These are phyloP conservation scores for Peronospora destructor DNA, from an alignment of 352 stramenopile genomes.

Conservation along the genomic window DNA sequence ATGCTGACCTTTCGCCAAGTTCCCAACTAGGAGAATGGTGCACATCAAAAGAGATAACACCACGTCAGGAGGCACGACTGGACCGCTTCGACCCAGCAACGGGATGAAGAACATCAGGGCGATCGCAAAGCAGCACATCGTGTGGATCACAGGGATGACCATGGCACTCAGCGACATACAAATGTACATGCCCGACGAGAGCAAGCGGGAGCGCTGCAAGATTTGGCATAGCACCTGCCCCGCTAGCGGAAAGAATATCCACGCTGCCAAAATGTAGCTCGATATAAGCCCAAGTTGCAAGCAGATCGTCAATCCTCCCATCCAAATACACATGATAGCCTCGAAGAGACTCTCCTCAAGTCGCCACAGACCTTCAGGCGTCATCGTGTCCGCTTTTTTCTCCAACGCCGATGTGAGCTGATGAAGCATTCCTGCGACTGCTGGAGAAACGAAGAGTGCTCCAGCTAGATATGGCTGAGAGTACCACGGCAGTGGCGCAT, in stretches of 20 bases:
- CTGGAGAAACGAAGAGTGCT: conserved; percentile 35
- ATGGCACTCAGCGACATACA: conserved; percentile 40
- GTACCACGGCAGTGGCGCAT: conserved; percentile 65
- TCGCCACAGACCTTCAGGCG: conserved; percentile 36
- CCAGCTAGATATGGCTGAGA: conserved; percentile 45
- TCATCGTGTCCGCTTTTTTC: conserved; percentile 15
- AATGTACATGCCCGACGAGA: conserved; percentile 42
- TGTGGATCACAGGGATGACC: conserved; percentile 57
- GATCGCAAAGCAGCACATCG: conserved; percentile 45
- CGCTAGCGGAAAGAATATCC: conserved; percentile 53
- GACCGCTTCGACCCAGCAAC: conserved; percentile 57
- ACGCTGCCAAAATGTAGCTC: conserved; percentile 53
- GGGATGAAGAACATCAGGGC: conserved; percentile 72
- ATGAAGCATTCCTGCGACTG: conserved; percentile 52
- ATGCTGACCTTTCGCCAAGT: too few species aligned
- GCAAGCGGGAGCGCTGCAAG: conserved; percentile 33
- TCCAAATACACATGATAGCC: conserved; percentile 42
- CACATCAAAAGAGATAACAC: conserved; percentile 45
- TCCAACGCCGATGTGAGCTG: conserved; percentile 32
- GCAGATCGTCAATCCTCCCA: conserved; percentile 29
- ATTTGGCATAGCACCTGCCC: conserved; percentile 39
- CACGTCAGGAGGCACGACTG: conserved; percentile 47
- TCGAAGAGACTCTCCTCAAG: conserved; percentile 63
- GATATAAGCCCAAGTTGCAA: conserved; percentile 43
- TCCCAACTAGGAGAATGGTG: conserved; percentile 46